phyloP scores from a whole-genome alignment of 495 filamentous ascomycete species.

The Podospora appendiculata region DNA sequence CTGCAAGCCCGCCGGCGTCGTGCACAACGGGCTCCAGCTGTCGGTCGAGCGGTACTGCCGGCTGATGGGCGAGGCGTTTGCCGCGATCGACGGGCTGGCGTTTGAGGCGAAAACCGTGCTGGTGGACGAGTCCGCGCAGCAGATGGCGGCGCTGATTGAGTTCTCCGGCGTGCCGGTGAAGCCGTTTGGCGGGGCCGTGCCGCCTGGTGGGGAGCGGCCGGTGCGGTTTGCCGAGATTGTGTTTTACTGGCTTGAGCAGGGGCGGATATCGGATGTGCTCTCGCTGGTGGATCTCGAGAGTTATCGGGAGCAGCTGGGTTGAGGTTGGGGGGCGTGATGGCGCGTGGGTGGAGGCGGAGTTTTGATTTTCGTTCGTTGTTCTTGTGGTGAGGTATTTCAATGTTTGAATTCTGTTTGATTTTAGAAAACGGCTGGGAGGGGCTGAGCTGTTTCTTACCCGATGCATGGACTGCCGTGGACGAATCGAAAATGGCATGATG shows the following conservation, averaged over 20 bases:
- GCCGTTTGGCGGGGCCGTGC: constrained; percentile 8
- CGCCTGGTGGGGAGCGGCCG: constrained; percentile 6
- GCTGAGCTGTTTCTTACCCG: no score
- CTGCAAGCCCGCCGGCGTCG: constrained; percentile 14
- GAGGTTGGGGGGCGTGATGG: no score
- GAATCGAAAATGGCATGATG: no score
- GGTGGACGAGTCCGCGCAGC: constrained; percentile 16
- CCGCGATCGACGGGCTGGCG: constrained; percentile 17
- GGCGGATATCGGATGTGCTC: constrained; percentile 27
- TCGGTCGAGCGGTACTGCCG: constrained; percentile 15
- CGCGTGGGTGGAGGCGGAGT: no score
- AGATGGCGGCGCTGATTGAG: constrained; percentile 21
- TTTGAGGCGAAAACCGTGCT: constrained; percentile 15
- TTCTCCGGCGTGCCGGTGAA: constrained; percentile 22
- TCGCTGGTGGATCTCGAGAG: constrained; percentile 25
- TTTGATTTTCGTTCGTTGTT: no score
- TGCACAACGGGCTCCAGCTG: constrained; percentile 17
- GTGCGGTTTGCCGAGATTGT: constrained; percentile 25
- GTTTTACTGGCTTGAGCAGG: constrained; percentile 26
- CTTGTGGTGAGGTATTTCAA: no score
- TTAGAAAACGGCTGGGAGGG: no score
- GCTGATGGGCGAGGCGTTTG: constrained; percentile 18
- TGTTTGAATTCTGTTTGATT: no score
- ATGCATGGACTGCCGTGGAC: no score
- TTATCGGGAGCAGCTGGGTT: constrained; percentile 17